phyloP scores from a whole-genome alignment of 2,329 filamentous ascomycete genomes.

The Trichoderma atrobrunneum region DNA sequence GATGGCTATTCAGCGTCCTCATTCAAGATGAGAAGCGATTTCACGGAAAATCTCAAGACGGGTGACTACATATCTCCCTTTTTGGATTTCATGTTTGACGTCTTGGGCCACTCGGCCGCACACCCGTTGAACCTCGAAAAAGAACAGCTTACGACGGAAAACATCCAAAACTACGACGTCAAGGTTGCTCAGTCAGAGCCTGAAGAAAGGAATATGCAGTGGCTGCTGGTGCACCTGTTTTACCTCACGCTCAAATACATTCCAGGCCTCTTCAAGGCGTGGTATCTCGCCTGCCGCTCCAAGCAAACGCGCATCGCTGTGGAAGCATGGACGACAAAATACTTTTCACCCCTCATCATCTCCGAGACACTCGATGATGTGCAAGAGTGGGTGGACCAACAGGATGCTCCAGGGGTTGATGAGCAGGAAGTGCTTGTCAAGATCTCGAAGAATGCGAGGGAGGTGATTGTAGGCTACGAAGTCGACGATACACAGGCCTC shows the following conservation, averaged over 20 bases:
- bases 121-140: constrained; percentile 72
- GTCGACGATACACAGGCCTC: constrained; percentile 83
- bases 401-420: constrained; percentile 48
- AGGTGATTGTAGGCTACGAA: constrained; percentile 80
- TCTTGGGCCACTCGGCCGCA: constrained; percentile 74
- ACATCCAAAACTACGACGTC: constrained; percentile 56
- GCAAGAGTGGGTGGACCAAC: constrained; percentile 59
- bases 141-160: constrained; percentile 54
- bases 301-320: constrained; percentile 78
- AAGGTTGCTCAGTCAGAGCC: constrained; percentile 54
- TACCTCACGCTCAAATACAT: constrained; percentile 76
- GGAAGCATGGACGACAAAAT: constrained; percentile 80
- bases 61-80: constrained; percentile 66
- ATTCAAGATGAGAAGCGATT: constrained; percentile 78
- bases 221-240: constrained; percentile 81
- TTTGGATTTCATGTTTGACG: constrained; percentile 77
- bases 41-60: constrained; percentile 74
- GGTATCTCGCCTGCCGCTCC: constrained; percentile 79
- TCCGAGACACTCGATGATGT: constrained; percentile 65
- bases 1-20: constrained; percentile 78
- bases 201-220: constrained; percentile 72
- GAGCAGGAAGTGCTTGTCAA: constrained; percentile 64
- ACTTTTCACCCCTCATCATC: constrained; percentile 71
- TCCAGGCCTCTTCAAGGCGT: constrained; percentile 74
- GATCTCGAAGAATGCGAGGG: constrained; percentile 66